Conservation (phyloP, 306 rosid species). For the Parietaria judaica region DNA sequence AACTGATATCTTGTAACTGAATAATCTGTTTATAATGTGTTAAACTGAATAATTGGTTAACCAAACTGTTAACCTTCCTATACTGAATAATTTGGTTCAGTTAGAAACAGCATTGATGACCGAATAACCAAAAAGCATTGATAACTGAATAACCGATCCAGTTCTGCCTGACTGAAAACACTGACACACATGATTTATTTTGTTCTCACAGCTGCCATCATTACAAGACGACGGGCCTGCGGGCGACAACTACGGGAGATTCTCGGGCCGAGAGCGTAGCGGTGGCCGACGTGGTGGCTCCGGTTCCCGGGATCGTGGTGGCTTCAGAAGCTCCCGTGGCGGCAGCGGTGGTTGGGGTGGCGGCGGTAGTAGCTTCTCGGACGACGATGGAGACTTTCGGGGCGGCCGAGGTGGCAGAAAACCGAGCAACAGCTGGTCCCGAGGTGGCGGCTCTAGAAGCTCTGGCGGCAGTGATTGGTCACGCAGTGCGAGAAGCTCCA, state of each 20-base stretch:
- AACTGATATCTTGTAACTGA: too few species aligned
- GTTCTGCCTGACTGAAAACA: not conserved
- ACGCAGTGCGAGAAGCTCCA: slow-evolving; percentile 41
- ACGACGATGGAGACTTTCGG: slow-evolving; percentile 17
- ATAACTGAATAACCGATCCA: too few species aligned
- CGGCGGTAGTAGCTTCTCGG: slow-evolving; percentile 9
- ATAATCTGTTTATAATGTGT: too few species aligned
- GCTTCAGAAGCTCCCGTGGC: slow-evolving; percentile 54
- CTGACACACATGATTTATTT: not conserved
- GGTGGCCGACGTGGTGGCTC: slow-evolving; percentile 19
- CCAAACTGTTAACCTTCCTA: too few species aligned
- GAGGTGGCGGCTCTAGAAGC: slow-evolving; percentile 45
- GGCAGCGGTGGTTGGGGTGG: slow-evolving; percentile 34
- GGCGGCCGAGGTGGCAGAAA: slow-evolving; percentile 29
- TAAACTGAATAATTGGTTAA: too few species aligned
- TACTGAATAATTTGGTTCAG: too few species aligned
- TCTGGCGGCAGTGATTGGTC: slow-evolving; percentile 53
- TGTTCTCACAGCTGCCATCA: slow-evolving; percentile 66
- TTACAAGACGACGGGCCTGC: slow-evolving; percentile 95
- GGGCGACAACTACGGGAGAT: slow-evolving; percentile 71
- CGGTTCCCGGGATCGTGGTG: slow-evolving; percentile 44
- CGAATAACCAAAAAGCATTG: too few species aligned
- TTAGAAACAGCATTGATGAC: too few species aligned
- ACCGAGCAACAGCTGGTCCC: slow-evolving; percentile 23
- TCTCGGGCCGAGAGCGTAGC: slow-evolving; percentile 55